Conservation (phyloP, 768 basidiomycete genomes). For the Tephrocybe rancida region DNA sequence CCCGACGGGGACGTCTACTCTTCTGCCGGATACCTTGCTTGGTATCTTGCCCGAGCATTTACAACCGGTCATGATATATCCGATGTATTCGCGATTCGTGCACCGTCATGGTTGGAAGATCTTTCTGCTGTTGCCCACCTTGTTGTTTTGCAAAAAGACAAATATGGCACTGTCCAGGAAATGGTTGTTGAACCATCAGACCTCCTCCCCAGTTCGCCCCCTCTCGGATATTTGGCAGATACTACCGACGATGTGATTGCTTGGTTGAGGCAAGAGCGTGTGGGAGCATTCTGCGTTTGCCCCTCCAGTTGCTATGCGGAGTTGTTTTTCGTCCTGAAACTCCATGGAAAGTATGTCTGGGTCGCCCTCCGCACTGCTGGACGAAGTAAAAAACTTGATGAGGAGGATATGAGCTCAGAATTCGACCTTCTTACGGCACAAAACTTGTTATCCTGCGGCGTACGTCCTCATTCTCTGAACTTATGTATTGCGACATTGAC, state of each 20-base stretch:
- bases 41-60: background rate
- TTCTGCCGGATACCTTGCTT: conserved; percentile 2
- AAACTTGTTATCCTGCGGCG: background rate
- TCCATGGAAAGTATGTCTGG: background rate
- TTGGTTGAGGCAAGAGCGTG: conserved; percentile 1
- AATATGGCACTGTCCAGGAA: background rate
- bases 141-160: background rate
- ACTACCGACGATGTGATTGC: background rate
- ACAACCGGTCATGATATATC: background rate
- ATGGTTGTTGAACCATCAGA: conserved; percentile 1
- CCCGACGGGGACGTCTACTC: background rate
- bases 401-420: background rate
- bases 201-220: background rate
- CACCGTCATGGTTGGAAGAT: background rate
- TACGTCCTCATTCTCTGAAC: too few relatives aligned
- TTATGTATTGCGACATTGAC: too few relatives aligned
- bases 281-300: conserved; percentile 1
- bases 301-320: background rate
- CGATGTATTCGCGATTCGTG: background rate
- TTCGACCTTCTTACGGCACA: background rate
- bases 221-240: conserved; percentile 1
- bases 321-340: background rate
- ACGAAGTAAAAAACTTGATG: background rate
- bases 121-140: background rate
- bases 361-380: background rate